A percentile compares a stretch with the other conserved stretches of the same genome.
Evolutionary conservation across 371 early-diverging fungal genomes (phyloP).

Genomic region (Rhizoclosmatium hyalinum): DNA sequence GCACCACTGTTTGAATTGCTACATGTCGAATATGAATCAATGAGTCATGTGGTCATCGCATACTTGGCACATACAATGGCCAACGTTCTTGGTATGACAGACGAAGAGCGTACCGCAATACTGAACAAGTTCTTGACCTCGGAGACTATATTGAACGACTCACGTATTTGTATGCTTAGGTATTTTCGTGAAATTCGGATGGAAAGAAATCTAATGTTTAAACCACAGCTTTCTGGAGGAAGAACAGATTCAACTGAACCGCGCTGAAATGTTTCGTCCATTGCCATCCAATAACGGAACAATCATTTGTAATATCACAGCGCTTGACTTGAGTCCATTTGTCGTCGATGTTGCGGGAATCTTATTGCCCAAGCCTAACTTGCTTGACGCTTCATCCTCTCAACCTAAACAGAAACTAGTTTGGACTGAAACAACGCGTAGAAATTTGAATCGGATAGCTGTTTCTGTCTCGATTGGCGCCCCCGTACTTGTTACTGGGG

Average conservation of each 20-base stretch:
- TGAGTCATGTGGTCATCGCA: not conserved
- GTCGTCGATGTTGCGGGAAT: constrained; percentile 23
- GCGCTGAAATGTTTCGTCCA: constrained; percentile 24
- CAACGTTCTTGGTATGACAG: constrained; percentile 43
- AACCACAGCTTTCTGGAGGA: constrained; percentile 29
- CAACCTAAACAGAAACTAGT: constrained; percentile 7
- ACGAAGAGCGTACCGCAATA: constrained; percentile 30
- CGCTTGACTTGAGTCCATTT: not conserved
- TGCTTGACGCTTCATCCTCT: not conserved
- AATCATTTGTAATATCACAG: not conserved
- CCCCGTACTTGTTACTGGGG: constrained; percentile 29
- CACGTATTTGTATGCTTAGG: constrained; percentile 5
- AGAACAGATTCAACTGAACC: constrained; percentile 24
- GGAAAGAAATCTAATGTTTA: no score
- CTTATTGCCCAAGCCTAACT: constrained; percentile 20
- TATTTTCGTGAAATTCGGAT: not conserved
- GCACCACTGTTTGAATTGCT: constrained; percentile 20
- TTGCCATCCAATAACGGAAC: not conserved
- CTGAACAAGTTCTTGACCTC: constrained; percentile 18
- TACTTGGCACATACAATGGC: constrained; percentile 43
- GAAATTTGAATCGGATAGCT: constrained; percentile 28
- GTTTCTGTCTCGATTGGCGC: constrained; percentile 31
- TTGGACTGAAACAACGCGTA: constrained; percentile 28
- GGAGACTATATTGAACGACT: not conserved
- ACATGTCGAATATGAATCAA: constrained; percentile 2